Base-by-base conservation (phyloP, 2,329 filamentous ascomycete species). In the Harringtonia aguacate region DNA sequence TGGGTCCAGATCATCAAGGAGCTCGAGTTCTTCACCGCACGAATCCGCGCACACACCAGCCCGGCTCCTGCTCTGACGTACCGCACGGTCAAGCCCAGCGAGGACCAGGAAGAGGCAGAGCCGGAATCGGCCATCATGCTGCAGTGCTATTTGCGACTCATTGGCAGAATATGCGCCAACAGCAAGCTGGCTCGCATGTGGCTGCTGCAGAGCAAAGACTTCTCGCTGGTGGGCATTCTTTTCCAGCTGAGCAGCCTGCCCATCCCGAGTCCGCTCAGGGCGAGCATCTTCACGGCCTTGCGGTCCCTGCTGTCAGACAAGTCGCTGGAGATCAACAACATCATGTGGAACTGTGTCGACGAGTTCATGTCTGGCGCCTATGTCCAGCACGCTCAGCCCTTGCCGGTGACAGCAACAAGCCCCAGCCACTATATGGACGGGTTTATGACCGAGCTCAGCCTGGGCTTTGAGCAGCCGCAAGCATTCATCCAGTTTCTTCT, bases 51-150 rank as follows among this genome's bases (percentile, higher is more conserved):
- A 50, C 83, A 81, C 53, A 76, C 84, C 44, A 62, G 73, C 45
- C 61, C 70, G 6, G 61, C 71, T 41, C 80, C 77, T 48, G 59
- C 65, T 17, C 62, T 73, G 14, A 59, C 72, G 15, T 74, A 76
- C 54, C 72, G 79, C 48, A 61, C 72, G 43, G 72, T 74, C 38
- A 82, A 86, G 58, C 67, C 76, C 37, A 68, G 75, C 36, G 69
- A 68, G 17, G 80, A 84, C 36, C 74, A 83, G 48, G 79, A 86
- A 48, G 88, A 94, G 58, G 72, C 74, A 24, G 90, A 95, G 58
- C 86, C 88, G 4, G 94, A 98, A 61, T 94, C 86, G 34, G 81
- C 84, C n/a, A 85, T 95, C 64, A 95, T 98, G 86, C 72, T 98
- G 24, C 88, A 95, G 58, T 90, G 87, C 53, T 97, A 97, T 59